These are phyloP conservation scores for Favolaschia claudopus DNA, from an alignment of 768 basidiomycete species.

Conservation along the genomic window DNA sequence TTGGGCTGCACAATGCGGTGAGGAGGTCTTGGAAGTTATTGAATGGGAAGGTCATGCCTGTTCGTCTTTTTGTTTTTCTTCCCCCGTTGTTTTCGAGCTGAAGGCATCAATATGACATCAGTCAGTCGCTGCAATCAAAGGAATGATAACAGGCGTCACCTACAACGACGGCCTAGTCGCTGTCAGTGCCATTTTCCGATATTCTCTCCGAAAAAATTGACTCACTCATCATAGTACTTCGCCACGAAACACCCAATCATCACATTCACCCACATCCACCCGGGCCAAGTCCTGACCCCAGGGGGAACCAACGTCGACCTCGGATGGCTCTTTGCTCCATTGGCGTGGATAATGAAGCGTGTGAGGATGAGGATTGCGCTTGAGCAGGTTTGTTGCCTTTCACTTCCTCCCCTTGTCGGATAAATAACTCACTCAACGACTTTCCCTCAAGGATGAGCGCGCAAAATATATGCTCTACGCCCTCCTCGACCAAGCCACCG, in stretches of 20 bases:
- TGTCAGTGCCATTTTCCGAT: background rate
- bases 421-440: background rate
- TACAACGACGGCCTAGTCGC: constrained; percentile 15
- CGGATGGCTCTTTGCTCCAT: constrained; percentile 2
- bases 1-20: constrained; percentile 37
- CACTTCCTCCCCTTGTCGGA: background rate
- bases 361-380: background rate
- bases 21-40: background rate
- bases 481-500: constrained; percentile 3
- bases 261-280: constrained; percentile 32
- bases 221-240: constrained; percentile 21
- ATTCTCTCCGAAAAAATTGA: background rate
- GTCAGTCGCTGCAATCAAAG: constrained; percentile 13
- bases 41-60: too few species aligned
- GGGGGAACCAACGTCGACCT: background rate
- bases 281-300: constrained; percentile 27
- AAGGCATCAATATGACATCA: background rate
- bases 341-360: background rate
- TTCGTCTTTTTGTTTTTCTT: background rate
- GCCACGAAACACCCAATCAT: constrained; percentile 26
- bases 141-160: background rate
- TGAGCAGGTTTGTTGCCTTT: background rate
- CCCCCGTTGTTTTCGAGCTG: background rate
- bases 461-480: constrained; percentile 15
- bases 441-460: constrained; percentile 4